Base-by-base conservation (phyloP, 148 eudicot genomes). In the Agrostemma githago region DNA sequence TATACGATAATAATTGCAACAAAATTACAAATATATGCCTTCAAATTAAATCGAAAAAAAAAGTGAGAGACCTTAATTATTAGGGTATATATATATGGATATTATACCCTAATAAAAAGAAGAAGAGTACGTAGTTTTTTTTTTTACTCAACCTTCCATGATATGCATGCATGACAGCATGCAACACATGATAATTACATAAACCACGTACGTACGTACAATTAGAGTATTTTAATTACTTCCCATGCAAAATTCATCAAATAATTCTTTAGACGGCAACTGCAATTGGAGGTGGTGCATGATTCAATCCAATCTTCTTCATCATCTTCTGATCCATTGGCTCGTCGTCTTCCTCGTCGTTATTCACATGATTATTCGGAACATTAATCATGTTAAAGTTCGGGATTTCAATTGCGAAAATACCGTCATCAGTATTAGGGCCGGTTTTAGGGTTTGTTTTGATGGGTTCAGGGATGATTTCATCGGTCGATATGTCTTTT, bases 371-470 rank as follows among this genome's bases (percentile, higher is more conserved):
- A 37, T 20, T 51, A 7, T 26, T 26, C 34, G 56, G 71, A 2
- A 67, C 37, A 17, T 19, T 67, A 67, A 67, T 67, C 10, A 5
- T 7, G 71, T 37, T 67, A 42, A 67, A 67, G 20, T 73, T 77
- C 3, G 83, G 83, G 37, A 73, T 68, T 21, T 73, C 77, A 3
- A 81, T 77, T 20, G 83, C 60, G 51, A 66, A 76, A 40, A 51
- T 70, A 6, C 71, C 79, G 1, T 70, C 77, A 15, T 79, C 62
- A n/a, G n/a, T n/a, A 5, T 44, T 72, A 0, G 64, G 61, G 6
- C 58, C 51, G n/a, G 26, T 72, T 68, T 72, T 80, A 16, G 83
- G 68, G 1, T 80, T 80, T 11, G 70, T 44, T 48, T 81, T 81
- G 9, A 73, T 66, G 53, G 83, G 77, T 21, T 81, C 80, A 1